Conservation (phyloP, 352 stramenopile genomes). For the Phytophthora foliorum region DNA sequence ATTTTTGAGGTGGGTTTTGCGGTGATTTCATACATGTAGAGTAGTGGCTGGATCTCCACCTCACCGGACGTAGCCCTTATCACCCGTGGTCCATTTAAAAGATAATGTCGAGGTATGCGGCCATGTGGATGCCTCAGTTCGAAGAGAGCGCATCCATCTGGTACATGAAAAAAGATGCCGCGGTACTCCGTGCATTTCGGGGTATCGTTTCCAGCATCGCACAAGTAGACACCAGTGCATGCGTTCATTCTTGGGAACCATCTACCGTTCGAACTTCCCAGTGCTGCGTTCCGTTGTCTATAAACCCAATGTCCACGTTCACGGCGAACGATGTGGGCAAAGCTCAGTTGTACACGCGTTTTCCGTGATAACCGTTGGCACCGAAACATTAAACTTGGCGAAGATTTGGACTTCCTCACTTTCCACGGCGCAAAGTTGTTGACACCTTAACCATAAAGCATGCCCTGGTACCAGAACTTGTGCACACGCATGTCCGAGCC, state of each 20-base stretch:
- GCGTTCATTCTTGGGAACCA: slow-evolving; percentile 66
- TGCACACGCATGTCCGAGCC: slow-evolving; percentile 82
- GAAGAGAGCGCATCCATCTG: slow-evolving; percentile 94
- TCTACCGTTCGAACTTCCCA: slow-evolving; percentile 49
- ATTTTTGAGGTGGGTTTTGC: slow-evolving; percentile 57
- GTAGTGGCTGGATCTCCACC: slow-evolving; percentile 20
- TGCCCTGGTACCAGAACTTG: slow-evolving; percentile 64
- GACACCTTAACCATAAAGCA: slow-evolving; percentile 60
- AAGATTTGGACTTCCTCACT: slow-evolving; percentile 21
- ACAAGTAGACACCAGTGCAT: slow-evolving; percentile 63
- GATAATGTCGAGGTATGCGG: slow-evolving; percentile 66
- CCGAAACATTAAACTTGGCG: slow-evolving; percentile 32
- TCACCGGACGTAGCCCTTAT: slow-evolving; percentile 33
- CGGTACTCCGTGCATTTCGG: slow-evolving; percentile 31
- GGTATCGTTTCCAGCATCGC: slow-evolving; percentile 46
- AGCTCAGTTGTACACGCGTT: slow-evolving; percentile 48
- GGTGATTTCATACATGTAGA: slow-evolving; percentile 31
- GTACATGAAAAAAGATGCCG: slow-evolving; percentile 44
- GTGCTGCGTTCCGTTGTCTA: slow-evolving; percentile 34
- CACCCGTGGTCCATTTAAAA: slow-evolving; percentile 25
- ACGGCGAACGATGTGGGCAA: slow-evolving; percentile 60
- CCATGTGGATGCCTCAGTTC: slow-evolving; percentile 86
- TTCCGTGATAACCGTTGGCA: slow-evolving; percentile 49
- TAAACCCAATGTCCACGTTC: slow-evolving; percentile 44
- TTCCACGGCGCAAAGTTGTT: slow-evolving; percentile 60